Evolutionary conservation across 2,329 filamentous ascomycete species (phyloP), one percentile per base, ranked within the genome.

Genomic region (Exophiala viscosa): DNA sequence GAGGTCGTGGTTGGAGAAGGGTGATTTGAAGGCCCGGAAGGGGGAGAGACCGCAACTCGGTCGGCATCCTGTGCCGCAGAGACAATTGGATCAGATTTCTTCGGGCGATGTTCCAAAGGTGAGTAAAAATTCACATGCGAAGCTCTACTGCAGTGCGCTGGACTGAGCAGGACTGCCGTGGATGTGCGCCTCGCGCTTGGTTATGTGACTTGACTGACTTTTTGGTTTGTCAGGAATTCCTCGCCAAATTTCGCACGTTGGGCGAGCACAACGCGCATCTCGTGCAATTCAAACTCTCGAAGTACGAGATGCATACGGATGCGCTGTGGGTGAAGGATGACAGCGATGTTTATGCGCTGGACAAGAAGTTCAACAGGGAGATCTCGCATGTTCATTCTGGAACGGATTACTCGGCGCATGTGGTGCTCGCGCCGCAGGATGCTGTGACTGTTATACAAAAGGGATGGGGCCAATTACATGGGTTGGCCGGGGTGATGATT

Each of bases 341-440:
- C 6, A 18, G 9, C 18, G 28, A 36, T 9, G 39, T 38, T 45
- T 42, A 34, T 23, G 45, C 36, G 8, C 43, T 52, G 3, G 43
- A 43, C 28, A 31, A 48, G 9, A 8, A 13, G 36, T 40, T 51
- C 57, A 81, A 85, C 60, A 87, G 88, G 15, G 89, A 95, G 70
- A 81, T 95, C 40, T 86, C 83, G 63, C 90, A 95, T 67, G 82
- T 88, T 11, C 90, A 95, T 69, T 81, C 31, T 9, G 44, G 84
- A 44, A 83, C 79, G 18, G 89, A 93, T 61, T 81, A 85, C 56
- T 86, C 83, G 3, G 76, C 93, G 78, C 89, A 95, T 68, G 76
- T 93, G 71, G 87, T 83, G 40, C 76, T 95, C 46, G 88, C 93
- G 64, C 88, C 88, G 0, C 80, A 86, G 33, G 90, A 95, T 65